Base-by-base conservation (phyloP, 2,329 filamentous ascomycete genomes). In the Alternaria dauci region DNA sequence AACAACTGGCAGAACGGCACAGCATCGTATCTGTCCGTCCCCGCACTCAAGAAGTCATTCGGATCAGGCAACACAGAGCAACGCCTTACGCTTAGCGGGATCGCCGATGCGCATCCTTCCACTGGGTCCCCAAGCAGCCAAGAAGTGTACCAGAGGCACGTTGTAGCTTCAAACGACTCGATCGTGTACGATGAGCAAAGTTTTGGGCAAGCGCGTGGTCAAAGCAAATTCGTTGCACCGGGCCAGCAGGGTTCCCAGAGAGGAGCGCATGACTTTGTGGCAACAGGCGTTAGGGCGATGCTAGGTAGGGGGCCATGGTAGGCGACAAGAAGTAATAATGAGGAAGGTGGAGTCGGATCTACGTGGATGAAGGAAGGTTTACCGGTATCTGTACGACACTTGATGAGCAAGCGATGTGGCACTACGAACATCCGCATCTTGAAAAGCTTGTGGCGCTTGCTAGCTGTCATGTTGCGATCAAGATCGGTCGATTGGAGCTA, bases 51-150 rank as follows among this genome's bases (percentile, higher is more conserved):
- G 62, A 79, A 73, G 52, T 83, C 83, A 50, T 83, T 78, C 16
- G 85, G 85, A 16, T 85, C 78, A 52, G 88, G 88, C 8, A 82
- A 77, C 25, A 88, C 86, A 7, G 81, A 81, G 57, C 88, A 91
- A 75, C 76, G 80, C 2, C 85, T 90, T 36, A 74, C 68, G 7
- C 87, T 91, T 62, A 79, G 79, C n/a, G 83, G 84, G 6, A 70
- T 85, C 28, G 66, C 9, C 34, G 65, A 67, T 5, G 66, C 62
- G 4, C 65, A 64, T 20, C 38, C 58, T 23, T 59, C 61, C 16
- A 23, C 20, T 23, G 57, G 55, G 36, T 47, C 58, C 20, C 57
- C 62, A 7, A 52, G 53, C 50, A 51, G 52, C 36, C 39, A 65
- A 14, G 78, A 84, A 72, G 77, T 90, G 43, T 92, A 90, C 74